phyloP scores from a whole-genome alignment of 2,329 filamentous ascomycete species.

The Fusarium sp. region DNA sequence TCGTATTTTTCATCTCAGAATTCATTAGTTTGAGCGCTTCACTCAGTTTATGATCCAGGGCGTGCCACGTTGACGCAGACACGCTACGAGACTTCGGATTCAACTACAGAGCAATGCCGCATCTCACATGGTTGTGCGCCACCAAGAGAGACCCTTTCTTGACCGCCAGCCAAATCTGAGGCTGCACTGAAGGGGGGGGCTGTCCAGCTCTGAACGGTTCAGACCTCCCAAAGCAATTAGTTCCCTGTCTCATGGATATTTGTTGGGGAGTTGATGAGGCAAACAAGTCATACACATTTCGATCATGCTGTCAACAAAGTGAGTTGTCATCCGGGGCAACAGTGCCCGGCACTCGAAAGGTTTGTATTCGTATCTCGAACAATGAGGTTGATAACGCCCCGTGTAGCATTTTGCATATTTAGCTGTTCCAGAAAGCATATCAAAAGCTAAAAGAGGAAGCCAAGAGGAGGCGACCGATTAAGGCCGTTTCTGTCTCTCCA shows the following conservation, averaged over 20 bases:
- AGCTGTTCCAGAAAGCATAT: constrained; percentile 34
- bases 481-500: constrained; percentile 21
- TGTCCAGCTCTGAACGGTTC: neutral
- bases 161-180: constrained; percentile 12
- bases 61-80: constrained; percentile 27
- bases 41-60: constrained; percentile 2
- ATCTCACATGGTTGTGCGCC: constrained; percentile 8
- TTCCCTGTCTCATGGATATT: neutral
- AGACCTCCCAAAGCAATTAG: constrained; percentile 3
- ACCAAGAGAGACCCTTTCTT: neutral
- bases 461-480: constrained; percentile 27
- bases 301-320: neutral
- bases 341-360: constrained; percentile 30
- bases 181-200: constrained; percentile 14
- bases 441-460: constrained; percentile 25
- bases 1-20: neutral
- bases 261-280: constrained; percentile 3
- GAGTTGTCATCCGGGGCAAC: constrained; percentile 21
- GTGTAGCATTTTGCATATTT: constrained; percentile 32
- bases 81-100: neutral
- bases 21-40: constrained; percentile 17
- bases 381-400: constrained; percentile 32
- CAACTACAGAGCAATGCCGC: neutral
- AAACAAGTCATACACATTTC: constrained; percentile 7
- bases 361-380: constrained; percentile 41